phyloP scores from a whole-genome alignment of 1,284 basidiomycete species.

The Phellinidium pouzarii region DNA sequence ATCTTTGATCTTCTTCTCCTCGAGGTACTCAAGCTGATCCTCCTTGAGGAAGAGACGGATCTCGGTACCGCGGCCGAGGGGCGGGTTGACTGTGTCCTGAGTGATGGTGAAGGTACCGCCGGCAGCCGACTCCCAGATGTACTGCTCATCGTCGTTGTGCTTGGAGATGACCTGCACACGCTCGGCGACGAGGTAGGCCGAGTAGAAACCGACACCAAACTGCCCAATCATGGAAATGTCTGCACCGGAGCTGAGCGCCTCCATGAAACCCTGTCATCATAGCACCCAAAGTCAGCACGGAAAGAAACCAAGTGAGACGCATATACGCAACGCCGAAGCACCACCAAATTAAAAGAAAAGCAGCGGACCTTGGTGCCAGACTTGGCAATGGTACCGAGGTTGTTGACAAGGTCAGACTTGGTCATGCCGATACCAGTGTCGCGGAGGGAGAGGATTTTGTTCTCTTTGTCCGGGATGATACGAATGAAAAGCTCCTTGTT shows the following conservation, averaged over 20 bases:
- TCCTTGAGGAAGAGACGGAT: constrained; percentile 97
- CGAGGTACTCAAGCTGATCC: constrained; percentile 97
- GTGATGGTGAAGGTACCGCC: constrained; percentile 99
- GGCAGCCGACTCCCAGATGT: constrained; percentile 99
- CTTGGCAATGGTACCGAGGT: constrained; percentile 99
- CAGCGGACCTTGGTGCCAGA: constrained; percentile 78
- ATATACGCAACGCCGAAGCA: constrained; percentile 12
- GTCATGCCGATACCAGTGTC: constrained; percentile 99
- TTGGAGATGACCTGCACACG: constrained; percentile 98
- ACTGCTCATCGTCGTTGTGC: constrained; percentile 99
- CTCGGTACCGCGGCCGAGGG: constrained; percentile 92
- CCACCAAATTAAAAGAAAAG: too few relatives aligned
- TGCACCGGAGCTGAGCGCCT: constrained; percentile 92
- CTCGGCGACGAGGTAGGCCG: constrained; percentile 98
- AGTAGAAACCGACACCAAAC: constrained; percentile 99
- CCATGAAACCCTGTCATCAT: constrained; percentile 83
- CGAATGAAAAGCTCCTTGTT: constrained; percentile 90
- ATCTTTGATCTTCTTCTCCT: constrained; percentile 99
- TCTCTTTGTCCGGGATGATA: constrained; percentile 93
- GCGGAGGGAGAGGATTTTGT: constrained; percentile 86
- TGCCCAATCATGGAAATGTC: constrained; percentile 93
- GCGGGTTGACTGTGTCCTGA: constrained; percentile 82
- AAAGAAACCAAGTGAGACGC: too few relatives aligned
- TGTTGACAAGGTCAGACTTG: constrained; percentile 97
- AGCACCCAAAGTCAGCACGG: constrained; percentile 17